Evolutionary conservation across 495 filamentous ascomycete genomes (phyloP).

Genomic region (Bacidia gigantensis): DNA sequence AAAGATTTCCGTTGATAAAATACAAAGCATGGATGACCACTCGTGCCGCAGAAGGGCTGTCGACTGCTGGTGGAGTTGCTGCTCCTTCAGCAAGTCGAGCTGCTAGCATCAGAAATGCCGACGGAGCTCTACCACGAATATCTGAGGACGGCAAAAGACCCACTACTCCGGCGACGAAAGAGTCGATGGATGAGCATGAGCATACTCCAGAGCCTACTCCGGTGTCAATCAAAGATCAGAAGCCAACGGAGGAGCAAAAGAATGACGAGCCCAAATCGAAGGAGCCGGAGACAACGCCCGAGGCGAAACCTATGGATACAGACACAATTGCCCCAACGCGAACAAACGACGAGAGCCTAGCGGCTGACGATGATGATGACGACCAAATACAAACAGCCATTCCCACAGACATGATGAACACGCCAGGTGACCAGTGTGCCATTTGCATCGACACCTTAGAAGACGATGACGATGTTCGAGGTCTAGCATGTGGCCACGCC

Average conservation of each 20-base stretch:
- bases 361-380: slow-evolving; percentile 64
- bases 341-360: slow-evolving; percentile 21
- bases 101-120: slow-evolving; percentile 49
- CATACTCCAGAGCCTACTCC: neutral
- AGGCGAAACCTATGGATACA: neutral
- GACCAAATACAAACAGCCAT: slow-evolving; percentile 74
- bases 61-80: slow-evolving; percentile 75
- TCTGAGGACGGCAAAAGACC: slow-evolving; percentile 17
- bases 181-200: slow-evolving; percentile 5
- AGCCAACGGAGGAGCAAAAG: slow-evolving; percentile 1
- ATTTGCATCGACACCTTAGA: slow-evolving; percentile 92
- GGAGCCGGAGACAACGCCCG: neutral
- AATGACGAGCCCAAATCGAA: slow-evolving; percentile 1
- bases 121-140: slow-evolving; percentile 31
- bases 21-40: slow-evolving; percentile 89
- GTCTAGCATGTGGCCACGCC: slow-evolving; percentile 85
- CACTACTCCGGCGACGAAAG: slow-evolving; percentile 8
- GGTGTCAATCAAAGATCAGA: neutral
- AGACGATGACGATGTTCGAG: slow-evolving; percentile 89
- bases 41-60: slow-evolving; percentile 69
- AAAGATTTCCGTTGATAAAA: slow-evolving; percentile 86
- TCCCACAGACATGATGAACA: slow-evolving; percentile 66
- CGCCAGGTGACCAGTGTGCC: slow-evolving; percentile 88
- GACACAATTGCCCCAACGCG: slow-evolving; percentile 7
- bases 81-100: slow-evolving; percentile 51